Base-by-base conservation (phyloP, 768 basidiomycete genomes). In the Suillus americanus region DNA sequence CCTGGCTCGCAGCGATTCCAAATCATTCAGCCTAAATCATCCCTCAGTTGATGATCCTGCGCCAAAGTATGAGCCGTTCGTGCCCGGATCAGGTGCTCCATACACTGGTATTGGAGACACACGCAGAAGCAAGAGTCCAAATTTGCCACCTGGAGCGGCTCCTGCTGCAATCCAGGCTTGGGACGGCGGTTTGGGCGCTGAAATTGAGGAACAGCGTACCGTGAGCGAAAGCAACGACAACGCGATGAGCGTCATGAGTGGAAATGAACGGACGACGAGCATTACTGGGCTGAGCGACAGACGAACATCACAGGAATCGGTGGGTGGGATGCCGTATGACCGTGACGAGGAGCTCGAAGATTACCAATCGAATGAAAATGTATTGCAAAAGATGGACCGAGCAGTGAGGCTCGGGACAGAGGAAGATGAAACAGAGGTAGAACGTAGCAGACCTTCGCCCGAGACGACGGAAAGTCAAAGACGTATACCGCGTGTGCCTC, bases 81-180 rank as follows among this genome's bases (percentile, higher is more conserved):
- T 60, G 4, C 28, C 40, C 3, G 48, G 64, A n/a, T 46, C 68
- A 53, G 71, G 71, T 46, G 63, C 68, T 35, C 57, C 16, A 23
- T 59, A 57, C 8, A 57, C 64, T 55, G 48, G 64, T 13, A 59
- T 65, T 53, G 66, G 70, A 54, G 60, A 18, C 51, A 57, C 71
- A 33, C 53, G 64, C 6, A 75, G 75, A 71, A 75, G 69, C 62
- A 45, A 70, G 20, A 67, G 69, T 6, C 74, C 73, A n/a, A 78
- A 69, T 13, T 81, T 80, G 18, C 81, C 84, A 5, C 78, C 79
- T 13, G 82, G 80, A 37, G 81, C 82, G 18, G 80, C 79, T 33
- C 75, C 77, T 68, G 67, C 77, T 59, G 67, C 64, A 68, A 77
- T 66, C 74, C 79, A 74, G 65, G 74, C 74, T 55, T 79, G 78